Conservation (phyloP, 768 basidiomycete species). For the Trametes coccinea region DNA sequence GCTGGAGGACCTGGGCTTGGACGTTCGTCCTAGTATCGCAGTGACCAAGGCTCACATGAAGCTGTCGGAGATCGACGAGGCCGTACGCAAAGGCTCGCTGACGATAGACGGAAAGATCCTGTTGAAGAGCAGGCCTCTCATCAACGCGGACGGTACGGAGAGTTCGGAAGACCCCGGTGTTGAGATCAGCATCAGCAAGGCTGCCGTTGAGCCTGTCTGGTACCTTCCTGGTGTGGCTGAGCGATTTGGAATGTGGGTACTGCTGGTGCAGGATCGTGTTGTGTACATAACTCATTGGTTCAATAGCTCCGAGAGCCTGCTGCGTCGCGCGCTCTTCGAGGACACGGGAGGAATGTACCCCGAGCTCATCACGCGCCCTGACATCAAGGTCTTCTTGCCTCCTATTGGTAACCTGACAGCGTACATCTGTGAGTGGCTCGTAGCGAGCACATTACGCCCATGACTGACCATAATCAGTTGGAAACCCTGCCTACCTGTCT, state of each 20-base stretch:
- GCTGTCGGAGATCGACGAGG: conserved; percentile 88
- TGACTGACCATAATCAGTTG: conserved; percentile 49
- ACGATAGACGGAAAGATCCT: conserved; percentile 83
- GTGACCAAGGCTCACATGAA: conserved; percentile 94
- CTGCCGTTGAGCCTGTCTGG: conserved; percentile 97
- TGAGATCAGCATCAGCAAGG: conserved; percentile 88
- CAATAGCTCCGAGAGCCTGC: conserved; percentile 71
- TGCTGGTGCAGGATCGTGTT: background rate
- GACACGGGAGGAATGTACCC: conserved; percentile 97
- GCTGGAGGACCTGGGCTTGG: conserved; percentile 66
- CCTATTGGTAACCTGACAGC: conserved; percentile 91
- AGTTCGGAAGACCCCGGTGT: conserved; percentile 70
- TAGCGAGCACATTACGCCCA: no score
- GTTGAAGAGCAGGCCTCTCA: conserved; percentile 61
- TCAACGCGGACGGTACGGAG: conserved; percentile 61
- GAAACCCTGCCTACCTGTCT: conserved; percentile 74
- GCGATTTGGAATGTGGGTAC: conserved; percentile 84
- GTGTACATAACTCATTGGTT: background rate
- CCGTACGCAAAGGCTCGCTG: conserved; percentile 70
- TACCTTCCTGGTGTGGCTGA: conserved; percentile 91
- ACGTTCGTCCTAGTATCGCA: conserved; percentile 90
- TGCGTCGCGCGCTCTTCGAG: conserved; percentile 92
- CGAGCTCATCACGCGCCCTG: conserved; percentile 91
- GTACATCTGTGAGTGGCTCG: conserved; percentile 70
- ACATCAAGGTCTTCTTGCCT: conserved; percentile 94